Evolutionary conservation across 192 early-diverging fungal genomes (phyloP).

Genomic region (Dissophora globulifera): DNA sequence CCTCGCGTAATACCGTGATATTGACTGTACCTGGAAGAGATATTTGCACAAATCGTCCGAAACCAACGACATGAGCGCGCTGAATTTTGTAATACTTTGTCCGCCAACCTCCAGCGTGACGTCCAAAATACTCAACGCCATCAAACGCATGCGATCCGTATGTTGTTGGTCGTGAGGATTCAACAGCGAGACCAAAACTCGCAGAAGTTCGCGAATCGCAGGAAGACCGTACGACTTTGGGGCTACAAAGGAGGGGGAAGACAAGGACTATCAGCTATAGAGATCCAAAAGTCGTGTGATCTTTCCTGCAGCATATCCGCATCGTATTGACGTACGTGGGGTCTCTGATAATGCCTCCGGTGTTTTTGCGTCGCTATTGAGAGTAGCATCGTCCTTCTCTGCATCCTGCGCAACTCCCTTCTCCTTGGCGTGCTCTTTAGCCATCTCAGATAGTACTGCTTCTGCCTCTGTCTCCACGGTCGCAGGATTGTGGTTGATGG

Average conservation of each 20-base stretch:
- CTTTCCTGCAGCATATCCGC: too few relatives aligned
- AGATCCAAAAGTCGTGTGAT: too few relatives aligned
- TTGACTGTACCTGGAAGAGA: constrained; percentile 84
- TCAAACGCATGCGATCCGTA: constrained; percentile 91
- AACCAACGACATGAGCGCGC: constrained; percentile 73
- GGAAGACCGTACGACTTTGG: constrained; percentile 81
- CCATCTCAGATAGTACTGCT: constrained; percentile 13
- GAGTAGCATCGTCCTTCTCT: constrained; percentile 18
- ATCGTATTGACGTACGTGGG: constrained; percentile 27
- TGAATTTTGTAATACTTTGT: constrained; percentile 71
- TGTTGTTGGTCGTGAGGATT: constrained; percentile 93
- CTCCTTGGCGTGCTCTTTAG: constrained; percentile 5
- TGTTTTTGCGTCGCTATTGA: constrained; percentile 12
- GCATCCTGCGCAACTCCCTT: not conserved
- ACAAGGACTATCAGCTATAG: too few relatives aligned
- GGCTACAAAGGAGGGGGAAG: constrained; percentile 9
- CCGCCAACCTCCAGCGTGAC: constrained; percentile 90
- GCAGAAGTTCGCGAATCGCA: constrained; percentile 87
- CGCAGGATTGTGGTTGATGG: constrained; percentile 25
- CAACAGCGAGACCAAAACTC: constrained; percentile 89
- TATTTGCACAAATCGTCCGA: constrained; percentile 87
- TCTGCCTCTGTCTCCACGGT: constrained; percentile 35
- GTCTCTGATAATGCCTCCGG: constrained; percentile 8
- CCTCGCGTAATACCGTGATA: not conserved
- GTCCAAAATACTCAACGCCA: constrained; percentile 90